phyloP scores from a whole-genome alignment of 768 basidiomycete genomes.

The Mycena belliarum region DNA sequence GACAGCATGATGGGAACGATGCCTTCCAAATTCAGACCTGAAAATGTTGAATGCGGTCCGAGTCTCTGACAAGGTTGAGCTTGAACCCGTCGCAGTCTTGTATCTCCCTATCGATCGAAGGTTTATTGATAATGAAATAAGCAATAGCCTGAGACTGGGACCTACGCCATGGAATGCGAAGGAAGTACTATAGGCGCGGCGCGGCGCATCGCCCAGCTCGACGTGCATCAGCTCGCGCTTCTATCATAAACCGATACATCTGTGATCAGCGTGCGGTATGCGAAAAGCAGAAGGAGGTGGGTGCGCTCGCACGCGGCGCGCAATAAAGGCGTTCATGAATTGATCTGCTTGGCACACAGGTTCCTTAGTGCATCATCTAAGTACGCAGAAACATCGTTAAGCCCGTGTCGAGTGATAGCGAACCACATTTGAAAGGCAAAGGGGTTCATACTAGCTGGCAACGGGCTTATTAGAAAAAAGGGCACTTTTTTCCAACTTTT shows the following conservation, averaged over 20 bases:
- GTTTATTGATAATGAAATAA: conserved; percentile 1
- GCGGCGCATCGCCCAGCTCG: conserved; percentile 23
- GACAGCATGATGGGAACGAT: too few relatives aligned
- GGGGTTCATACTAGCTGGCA: background rate
- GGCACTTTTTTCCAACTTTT: too few relatives aligned
- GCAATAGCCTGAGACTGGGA: conserved; percentile 1
- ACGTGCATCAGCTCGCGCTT: conserved; percentile 23
- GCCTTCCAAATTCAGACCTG: too few relatives aligned
- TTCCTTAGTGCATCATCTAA: conserved; percentile 25
- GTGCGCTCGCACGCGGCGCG: conserved; percentile 22
- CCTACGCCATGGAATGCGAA: conserved; percentile 24
- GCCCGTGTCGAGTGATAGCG: background rate
- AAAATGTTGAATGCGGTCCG: too few relatives aligned
- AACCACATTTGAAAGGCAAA: conserved; percentile 3
- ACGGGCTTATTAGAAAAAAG: too few relatives aligned
- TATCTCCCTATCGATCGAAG: conserved; percentile 11
- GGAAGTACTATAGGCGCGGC: conserved; percentile 25
- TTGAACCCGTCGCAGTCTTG: conserved; percentile 15
- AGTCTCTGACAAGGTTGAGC: too few relatives aligned
- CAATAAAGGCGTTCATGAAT: conserved; percentile 24
- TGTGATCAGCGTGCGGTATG: conserved; percentile 1
- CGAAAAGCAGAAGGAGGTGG: background rate
- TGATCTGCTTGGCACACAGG: conserved; percentile 23
- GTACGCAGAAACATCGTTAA: conserved; percentile 2
- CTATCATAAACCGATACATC: conserved; percentile 15